Percentiles rank a stretch among this genome's conserved stretches.
These are phyloP conservation scores for Castanospermum australe DNA, from an alignment of 306 rosid species.

Conservation along the genomic window DNA sequence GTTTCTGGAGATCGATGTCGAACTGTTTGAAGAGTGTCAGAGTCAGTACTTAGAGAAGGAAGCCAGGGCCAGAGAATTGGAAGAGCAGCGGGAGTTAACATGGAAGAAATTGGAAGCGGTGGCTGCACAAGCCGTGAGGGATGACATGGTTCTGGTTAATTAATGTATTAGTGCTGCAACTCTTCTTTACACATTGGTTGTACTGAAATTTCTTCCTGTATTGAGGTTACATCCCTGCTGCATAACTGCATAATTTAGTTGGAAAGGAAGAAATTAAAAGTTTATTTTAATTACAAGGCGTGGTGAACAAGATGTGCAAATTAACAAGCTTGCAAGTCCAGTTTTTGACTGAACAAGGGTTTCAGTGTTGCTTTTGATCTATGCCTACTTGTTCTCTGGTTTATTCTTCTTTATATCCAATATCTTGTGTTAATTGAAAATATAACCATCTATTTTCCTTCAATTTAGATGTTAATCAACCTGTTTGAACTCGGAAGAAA, in stretches of 20 bases:
- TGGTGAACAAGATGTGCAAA: constrained; percentile 19
- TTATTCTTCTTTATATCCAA: constrained; percentile 17
- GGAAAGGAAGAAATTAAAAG: constrained; percentile 23
- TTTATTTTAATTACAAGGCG: neutral
- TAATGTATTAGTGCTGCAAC: constrained; percentile 33
- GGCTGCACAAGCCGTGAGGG: constrained; percentile 51
- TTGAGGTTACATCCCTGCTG: constrained; percentile 11
- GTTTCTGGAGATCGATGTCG: constrained; percentile 59
- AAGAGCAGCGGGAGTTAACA: constrained; percentile 49
- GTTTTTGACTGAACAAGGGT: constrained; percentile 6
- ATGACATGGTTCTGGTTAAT: constrained; percentile 58
- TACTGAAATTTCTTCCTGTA: constrained; percentile 25
- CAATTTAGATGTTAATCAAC: neutral
- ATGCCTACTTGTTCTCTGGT: constrained; percentile 1
- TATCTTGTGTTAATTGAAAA: constrained; percentile 32
- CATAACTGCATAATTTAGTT: neutral
- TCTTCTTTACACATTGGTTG: constrained; percentile 21
- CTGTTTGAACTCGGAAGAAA: too few species aligned
- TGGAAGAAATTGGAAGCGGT: constrained; percentile 67
- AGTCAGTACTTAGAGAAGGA: constrained; percentile 45
- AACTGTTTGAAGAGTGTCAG: constrained; percentile 57
- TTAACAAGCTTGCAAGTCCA: constrained; percentile 7
- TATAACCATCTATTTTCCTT: constrained; percentile 11
- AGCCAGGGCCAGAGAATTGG: constrained; percentile 41
- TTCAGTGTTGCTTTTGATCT: constrained; percentile 12